Evolutionary conservation across 352 stramenopile species (phyloP).

Genomic region (Globisporangium paroecandrum): DNA sequence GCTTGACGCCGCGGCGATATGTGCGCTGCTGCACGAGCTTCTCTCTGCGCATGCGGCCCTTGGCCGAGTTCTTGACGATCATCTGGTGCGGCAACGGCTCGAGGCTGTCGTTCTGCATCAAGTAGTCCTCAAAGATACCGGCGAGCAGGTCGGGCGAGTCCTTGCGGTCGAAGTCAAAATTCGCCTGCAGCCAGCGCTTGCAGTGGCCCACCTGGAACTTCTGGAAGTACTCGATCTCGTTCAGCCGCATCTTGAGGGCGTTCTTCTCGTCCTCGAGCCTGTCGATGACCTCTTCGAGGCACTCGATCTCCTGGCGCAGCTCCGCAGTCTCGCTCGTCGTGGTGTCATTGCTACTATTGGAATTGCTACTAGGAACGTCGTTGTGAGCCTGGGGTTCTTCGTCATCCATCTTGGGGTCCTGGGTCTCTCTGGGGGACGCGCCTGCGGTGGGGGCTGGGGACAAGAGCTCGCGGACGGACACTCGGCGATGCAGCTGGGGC

Average conservation of each 20-base stretch:
- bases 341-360: background rate
- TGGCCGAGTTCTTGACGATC: slow-evolving; percentile 48
- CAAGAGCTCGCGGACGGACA: slow-evolving; percentile 14
- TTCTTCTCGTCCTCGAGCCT: slow-evolving; percentile 44
- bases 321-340: slow-evolving; percentile 10
- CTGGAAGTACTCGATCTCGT: slow-evolving; percentile 35
- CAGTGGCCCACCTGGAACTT: slow-evolving; percentile 40
- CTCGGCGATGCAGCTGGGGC: slow-evolving; percentile 19
- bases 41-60: slow-evolving; percentile 26
- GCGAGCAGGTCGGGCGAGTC: slow-evolving; percentile 44
- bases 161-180: slow-evolving; percentile 59
- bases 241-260: slow-evolving; percentile 45
- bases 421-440: slow-evolving; percentile 4
- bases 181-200: slow-evolving; percentile 46
- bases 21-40: slow-evolving; percentile 31
- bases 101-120: slow-evolving; percentile 43
- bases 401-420: background rate
- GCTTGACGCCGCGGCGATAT: slow-evolving; percentile 21
- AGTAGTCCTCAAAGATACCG: slow-evolving; percentile 51
- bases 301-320: slow-evolving; percentile 39
- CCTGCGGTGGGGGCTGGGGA: background rate
- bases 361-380: slow-evolving; percentile 4
- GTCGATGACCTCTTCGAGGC: slow-evolving; percentile 37
- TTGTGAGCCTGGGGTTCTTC: background rate
- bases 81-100: slow-evolving; percentile 47